Evolutionary conservation across 2,329 filamentous ascomycete species (phyloP).

Genomic region (Aspergillus aculeatus): DNA sequence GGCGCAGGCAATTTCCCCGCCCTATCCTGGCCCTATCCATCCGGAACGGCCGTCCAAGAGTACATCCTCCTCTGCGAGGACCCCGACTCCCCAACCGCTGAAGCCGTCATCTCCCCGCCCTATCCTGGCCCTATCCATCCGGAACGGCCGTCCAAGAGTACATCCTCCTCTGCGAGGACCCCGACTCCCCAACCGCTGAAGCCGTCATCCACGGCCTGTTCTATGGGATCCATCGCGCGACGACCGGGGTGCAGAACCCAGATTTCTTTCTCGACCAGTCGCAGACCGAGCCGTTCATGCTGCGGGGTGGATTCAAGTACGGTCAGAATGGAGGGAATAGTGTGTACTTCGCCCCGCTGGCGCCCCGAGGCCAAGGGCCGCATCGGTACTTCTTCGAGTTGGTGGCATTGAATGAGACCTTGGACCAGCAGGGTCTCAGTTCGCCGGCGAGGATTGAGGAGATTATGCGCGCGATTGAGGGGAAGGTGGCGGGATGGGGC

Average conservation of each 20-base stretch:
- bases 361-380: constrained; percentile 51
- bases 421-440: constrained; percentile 42
- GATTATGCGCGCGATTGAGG: constrained; percentile 45
- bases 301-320: constrained; percentile 49
- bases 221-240: constrained; percentile 40
- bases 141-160: constrained; percentile 43
- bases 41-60: constrained; percentile 37
- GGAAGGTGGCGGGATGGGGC: constrained; percentile 53
- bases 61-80: constrained; percentile 52
- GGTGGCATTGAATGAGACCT: constrained; percentile 47
- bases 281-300: constrained; percentile 10
- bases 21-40: constrained; percentile 41
- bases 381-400: constrained; percentile 56
- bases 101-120: constrained; percentile 43
- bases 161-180: constrained; percentile 50
- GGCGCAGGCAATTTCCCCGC: constrained; percentile 41
- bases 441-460: constrained; percentile 45
- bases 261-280: constrained; percentile 41
- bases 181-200: constrained; percentile 47
- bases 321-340: constrained; percentile 42
- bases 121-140: constrained; percentile 42
- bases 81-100: constrained; percentile 48
- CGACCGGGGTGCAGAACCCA: constrained; percentile 32
- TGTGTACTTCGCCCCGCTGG: constrained; percentile 49
- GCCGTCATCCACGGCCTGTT: constrained; percentile 50